These are phyloP conservation scores for Mortierella sp. DNA, from an alignment of 371 early-diverging fungal species.

Conservation along the genomic window DNA sequence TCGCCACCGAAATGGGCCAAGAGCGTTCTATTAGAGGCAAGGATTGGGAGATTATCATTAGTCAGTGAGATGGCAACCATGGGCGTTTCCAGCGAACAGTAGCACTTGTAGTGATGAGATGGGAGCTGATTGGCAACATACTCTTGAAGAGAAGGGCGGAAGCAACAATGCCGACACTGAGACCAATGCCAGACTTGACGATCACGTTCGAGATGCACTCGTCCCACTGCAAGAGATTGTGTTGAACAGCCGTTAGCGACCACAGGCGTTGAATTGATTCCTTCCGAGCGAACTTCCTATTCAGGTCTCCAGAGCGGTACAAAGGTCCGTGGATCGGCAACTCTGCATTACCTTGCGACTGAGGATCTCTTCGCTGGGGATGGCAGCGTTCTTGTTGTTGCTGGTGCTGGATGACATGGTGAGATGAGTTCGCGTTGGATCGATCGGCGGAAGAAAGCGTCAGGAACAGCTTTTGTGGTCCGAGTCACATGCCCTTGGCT, in stretches of 20 bases:
- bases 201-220: constrained; percentile 87
- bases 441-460: too few species aligned
- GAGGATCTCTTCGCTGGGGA: constrained; percentile 51
- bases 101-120: neutral
- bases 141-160: constrained; percentile 92
- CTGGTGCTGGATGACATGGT: constrained; percentile 27
- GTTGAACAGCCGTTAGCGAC: neutral
- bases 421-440: neutral
- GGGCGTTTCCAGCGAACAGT: neutral
- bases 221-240: constrained; percentile 76
- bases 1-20: constrained; percentile 91
- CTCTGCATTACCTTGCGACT: constrained; percentile 36
- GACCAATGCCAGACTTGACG: constrained; percentile 87
- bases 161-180: constrained; percentile 88
- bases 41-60: neutral
- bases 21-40: constrained; percentile 69
- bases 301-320: neutral
- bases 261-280: neutral
- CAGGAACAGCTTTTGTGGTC: too few species aligned
- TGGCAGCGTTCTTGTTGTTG: constrained; percentile 15
- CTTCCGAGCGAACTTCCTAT: neutral
- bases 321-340: too few species aligned
- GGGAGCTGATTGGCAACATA: constrained; percentile 56
- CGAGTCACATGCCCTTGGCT: too few species aligned
- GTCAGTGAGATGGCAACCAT: neutral